phyloP scores from a whole-genome alignment of 495 filamentous ascomycete species.

The Podospora australis region DNA sequence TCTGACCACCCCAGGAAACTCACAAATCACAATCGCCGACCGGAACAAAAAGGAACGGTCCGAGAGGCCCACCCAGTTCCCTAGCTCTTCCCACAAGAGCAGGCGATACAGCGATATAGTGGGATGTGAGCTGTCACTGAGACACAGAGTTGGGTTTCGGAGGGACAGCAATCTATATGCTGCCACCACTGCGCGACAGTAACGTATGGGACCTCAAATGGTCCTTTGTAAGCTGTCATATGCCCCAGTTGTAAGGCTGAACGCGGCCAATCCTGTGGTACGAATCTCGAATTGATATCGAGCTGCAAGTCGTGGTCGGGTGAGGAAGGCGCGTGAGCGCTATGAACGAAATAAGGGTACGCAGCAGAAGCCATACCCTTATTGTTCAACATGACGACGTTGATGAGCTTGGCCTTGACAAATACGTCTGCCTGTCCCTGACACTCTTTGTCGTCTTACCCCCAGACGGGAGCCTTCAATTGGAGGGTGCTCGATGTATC shows the following conservation, averaged over 20 bases:
- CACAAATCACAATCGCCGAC: conserved; percentile 5
- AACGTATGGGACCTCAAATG: background rate
- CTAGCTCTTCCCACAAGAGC: conserved; percentile 14
- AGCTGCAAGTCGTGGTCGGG: background rate
- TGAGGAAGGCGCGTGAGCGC: background rate
- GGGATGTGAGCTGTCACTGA: conserved; percentile 3
- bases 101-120: conserved; percentile 3
- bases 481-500: background rate
- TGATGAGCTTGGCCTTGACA: background rate
- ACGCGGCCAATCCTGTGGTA: background rate
- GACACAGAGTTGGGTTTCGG: background rate
- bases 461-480: background rate
- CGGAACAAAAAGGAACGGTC: conserved; percentile 20
- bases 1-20: conserved; percentile 16
- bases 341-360: background rate
- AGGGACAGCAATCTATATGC: conserved; percentile 7
- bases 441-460: background rate
- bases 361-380: background rate
- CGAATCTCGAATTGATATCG: background rate
- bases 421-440: background rate
- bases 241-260: background rate
- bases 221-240: background rate
- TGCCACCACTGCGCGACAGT: background rate
- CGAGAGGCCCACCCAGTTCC: conserved; percentile 3
- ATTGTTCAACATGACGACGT: background rate